Base-by-base conservation (phyloP, 768 basidiomycete species). In the Hygrocybe coccinea region DNA sequence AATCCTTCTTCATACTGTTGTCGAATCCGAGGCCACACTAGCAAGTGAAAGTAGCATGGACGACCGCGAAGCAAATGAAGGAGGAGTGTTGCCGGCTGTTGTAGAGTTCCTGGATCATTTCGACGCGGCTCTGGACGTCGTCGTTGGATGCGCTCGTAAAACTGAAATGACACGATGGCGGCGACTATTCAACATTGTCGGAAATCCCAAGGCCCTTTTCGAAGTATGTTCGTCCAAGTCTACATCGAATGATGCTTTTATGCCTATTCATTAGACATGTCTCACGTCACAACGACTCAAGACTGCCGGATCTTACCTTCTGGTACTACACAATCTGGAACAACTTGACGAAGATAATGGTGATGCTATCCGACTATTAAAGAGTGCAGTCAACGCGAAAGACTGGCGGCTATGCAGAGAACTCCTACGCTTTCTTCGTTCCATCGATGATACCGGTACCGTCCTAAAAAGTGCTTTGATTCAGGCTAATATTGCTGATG, bases 31-130 rank as follows among this genome's bases (percentile, higher is more conserved):
- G 63, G 76, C 80, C 1, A 66, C 69, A 2, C 53, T 67, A 34
- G 74, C 75, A 3, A 57, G 57, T 39, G 71, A 69, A 25, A 67
- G 64, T 38, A 64, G 62, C 47, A 59, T 62, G 34, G 69, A 74
- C 34, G 64, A 64, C 47, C 52, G 62, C 14, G 58, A 69, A n/a
- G 58, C 65, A 29, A 60, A 67, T n/a, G 56, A 67, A 14, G 70
- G 71, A 41, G 66, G 73, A 14, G 71, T 86, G 10, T 71, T 97
- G 29, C 78, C 85, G 0, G 74, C 76, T 2, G 86, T 89, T 8
- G 78, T 98, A 58, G 89, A 92, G 59, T 97, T 99, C 64, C 73
- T 99, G 60, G 97, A 99, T 64, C 85, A 97, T 66, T 98, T 98
- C 65, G 90, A 95, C 58, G 88, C 82, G 51, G 81, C 88, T 5